Evolutionary conservation across 371 early-diverging fungal species (phyloP).

Genomic region (Lichtheimia corymbifera): DNA sequence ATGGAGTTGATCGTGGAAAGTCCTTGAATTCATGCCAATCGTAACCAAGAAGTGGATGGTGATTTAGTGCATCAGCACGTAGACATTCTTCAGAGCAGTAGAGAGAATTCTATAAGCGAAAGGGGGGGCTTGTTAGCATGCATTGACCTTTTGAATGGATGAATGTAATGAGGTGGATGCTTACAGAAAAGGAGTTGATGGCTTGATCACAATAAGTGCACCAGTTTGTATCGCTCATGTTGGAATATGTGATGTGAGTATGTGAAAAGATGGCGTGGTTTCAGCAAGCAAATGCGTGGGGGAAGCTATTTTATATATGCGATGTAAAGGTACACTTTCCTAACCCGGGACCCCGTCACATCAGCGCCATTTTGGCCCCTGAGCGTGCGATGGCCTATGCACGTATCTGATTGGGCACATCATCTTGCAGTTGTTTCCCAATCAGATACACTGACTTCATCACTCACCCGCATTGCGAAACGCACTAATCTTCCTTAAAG

Average conservation of each 20-base stretch:
- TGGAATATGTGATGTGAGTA: neutral
- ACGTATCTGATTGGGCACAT: too few species aligned
- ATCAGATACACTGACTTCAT: too few species aligned
- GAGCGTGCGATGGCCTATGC: neutral
- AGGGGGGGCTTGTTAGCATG: too few species aligned
- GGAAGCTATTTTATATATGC: neutral
- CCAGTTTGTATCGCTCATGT: conserved; percentile 26
- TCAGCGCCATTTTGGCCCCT: conserved; percentile 6
- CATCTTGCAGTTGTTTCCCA: too few species aligned
- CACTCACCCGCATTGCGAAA: too few species aligned
- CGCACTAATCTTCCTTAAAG: too few species aligned
- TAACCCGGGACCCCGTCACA: conserved; percentile 2
- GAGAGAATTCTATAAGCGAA: conserved; percentile 24
- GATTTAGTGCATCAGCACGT: conserved; percentile 27
- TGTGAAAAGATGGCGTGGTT: conserved; percentile 6
- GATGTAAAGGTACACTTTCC: neutral
- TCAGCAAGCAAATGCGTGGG: neutral
- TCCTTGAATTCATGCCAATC: conserved; percentile 32
- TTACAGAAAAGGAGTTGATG: conserved; percentile 25
- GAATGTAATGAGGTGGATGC: conserved; percentile 2
- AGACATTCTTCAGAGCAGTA: conserved; percentile 36
- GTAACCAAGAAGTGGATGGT: conserved; percentile 33
- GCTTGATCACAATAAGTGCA: conserved; percentile 27
- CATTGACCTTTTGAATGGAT: neutral
- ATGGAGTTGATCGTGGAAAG: conserved; percentile 26